These are phyloP conservation scores for Symbiodinium natans DNA, from an alignment of 73 alveolate genomes.

Conservation along the genomic window DNA sequence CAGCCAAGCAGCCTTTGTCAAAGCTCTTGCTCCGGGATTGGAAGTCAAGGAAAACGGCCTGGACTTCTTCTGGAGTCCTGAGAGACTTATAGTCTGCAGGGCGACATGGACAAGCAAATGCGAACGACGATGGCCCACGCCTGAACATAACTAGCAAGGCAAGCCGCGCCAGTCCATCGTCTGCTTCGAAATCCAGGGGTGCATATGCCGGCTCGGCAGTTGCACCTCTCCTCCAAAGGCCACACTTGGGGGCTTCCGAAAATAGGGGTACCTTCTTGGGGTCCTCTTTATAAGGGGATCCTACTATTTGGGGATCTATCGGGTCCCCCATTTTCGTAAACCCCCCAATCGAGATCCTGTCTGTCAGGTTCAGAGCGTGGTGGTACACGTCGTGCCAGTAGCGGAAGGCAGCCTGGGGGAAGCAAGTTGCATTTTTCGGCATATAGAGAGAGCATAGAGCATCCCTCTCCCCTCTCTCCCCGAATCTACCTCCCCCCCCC, in stretches of 20 bases:
- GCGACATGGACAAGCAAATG: too few species aligned
- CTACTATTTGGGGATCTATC: too few species aligned
- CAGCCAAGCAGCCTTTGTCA: not conserved
- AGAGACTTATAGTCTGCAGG: not conserved
- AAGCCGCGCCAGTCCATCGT: not conserved
- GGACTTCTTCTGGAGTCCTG: slow-evolving; percentile 74
- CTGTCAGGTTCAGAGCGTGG: slow-evolving; percentile 24
- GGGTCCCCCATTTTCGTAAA: too few species aligned
- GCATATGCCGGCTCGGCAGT: not conserved
- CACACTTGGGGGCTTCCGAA: too few species aligned
- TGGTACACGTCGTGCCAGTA: slow-evolving; percentile 72
- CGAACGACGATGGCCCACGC: too few species aligned
- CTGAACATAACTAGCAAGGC: not conserved
- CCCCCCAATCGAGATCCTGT: not conserved
- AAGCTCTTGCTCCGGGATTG: not conserved
- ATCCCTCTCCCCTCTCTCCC: too few species aligned
- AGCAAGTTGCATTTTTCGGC: not conserved
- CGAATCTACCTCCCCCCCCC: too few species aligned
- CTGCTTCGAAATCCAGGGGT: not conserved
- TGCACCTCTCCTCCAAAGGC: too few species aligned
- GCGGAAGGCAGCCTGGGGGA: slow-evolving; percentile 35
- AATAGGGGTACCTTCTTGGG: too few species aligned
- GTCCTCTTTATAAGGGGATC: too few species aligned
- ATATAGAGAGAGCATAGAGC: too few species aligned
- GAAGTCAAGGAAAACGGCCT: slow-evolving; percentile 30